Percentiles rank a stretch among this genome's conserved stretches.
phyloP scores from a whole-genome alignment of 768 basidiomycete species.

The Suillus alpinus region DNA sequence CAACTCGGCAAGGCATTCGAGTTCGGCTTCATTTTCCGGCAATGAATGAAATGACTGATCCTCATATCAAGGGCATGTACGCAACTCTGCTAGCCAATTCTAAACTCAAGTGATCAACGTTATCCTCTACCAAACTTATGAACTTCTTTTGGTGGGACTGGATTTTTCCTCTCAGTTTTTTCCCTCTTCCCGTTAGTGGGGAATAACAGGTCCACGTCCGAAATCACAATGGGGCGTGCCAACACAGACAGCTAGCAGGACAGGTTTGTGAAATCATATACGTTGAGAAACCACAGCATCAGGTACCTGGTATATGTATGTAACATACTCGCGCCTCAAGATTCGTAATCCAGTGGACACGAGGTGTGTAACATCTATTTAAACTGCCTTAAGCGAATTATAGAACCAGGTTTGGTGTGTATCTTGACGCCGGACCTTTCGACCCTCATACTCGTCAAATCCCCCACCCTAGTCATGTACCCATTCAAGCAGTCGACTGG shows the following conservation, averaged over 20 bases:
- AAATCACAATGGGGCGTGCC: neutral
- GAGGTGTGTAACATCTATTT: conserved; percentile 1
- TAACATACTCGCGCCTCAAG: neutral
- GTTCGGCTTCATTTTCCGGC: neutral
- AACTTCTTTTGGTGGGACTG: neutral
- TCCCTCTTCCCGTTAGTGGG: neutral
- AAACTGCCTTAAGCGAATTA: neutral
- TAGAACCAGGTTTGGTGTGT: neutral
- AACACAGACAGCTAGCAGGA: neutral
- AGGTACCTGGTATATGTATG: neutral
- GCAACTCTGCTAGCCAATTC: no score
- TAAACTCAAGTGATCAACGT: neutral
- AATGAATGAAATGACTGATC: no score
- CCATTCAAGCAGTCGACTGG: neutral
- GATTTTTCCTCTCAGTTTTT: neutral
- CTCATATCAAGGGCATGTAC: no score
- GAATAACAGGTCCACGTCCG: neutral
- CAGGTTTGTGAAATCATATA: neutral
- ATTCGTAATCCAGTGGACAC: neutral
- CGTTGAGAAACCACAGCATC: neutral
- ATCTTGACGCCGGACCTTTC: conserved; percentile 1
- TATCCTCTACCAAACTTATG: neutral
- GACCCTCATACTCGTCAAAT: neutral
- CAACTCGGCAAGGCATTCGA: neutral
- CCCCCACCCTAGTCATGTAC: neutral